Base-by-base conservation (phyloP, 2,329 filamentous ascomycete genomes). In the Rhynchosporium agropyri region DNA sequence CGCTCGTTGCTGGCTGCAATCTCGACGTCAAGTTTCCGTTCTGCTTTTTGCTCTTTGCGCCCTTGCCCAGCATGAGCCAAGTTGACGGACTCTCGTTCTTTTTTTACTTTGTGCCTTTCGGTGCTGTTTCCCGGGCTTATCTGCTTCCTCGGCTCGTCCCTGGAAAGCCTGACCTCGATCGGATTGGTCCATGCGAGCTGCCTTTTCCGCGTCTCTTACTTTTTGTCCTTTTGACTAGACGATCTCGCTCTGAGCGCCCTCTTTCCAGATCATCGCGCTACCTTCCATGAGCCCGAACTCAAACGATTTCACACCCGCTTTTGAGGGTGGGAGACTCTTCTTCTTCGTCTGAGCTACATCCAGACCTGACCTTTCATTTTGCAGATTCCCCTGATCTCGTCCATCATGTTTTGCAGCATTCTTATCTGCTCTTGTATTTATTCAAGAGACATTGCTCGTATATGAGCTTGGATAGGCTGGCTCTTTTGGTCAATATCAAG, bases 1-100 rank as follows among this genome's bases (percentile, higher is more conserved):
- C 67, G 63, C 33, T 69, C 67, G 46, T 61, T 63, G 43, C 29
- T 42, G 6, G 59, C 64, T 38, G 57, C 57, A 46, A 46, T 33
- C n/a, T 65, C 59, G 36, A 45, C 56, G 43, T 58, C 60, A 3
- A 46, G 49, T 42, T 38, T 43, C 53, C 43, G 51, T 49, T 59
- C 43, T 20, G 64, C 64, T 63, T 63, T 57, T 58, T 55, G 55
- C 58, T 59, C 48, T 48, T 49, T 51, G 42, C 51, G 58, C 45
- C 62, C 61, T 20, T 63, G 61, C 13, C 51, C 53, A 20, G 33
- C 8, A 9, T 38, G 55, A n/a, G 61, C 55, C 33, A 36, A 26
- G 43, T 31, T 49, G 60, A 60, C 29, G 40, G 29, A 2, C 42
- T 62, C 55, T 43, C 31, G 55, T 26, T 65, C 65, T 57, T 63